Percentiles rank a stretch among this genome's conserved stretches.
phyloP scores from a whole-genome alignment of 352 stramenopile species.

The Globisporangium cederbergense region DNA sequence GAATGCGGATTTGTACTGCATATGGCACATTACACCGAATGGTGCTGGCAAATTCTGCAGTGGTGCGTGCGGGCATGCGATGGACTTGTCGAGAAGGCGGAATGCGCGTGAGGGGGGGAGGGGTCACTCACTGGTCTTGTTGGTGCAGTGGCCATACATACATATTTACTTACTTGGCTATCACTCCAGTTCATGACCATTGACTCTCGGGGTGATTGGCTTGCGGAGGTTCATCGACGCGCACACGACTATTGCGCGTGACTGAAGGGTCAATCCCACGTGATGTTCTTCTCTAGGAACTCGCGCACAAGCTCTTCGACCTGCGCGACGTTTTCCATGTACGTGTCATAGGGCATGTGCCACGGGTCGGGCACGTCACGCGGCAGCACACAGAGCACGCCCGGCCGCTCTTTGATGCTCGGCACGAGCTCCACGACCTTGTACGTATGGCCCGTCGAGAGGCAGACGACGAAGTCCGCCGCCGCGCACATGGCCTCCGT shows the following conservation, averaged over 20 bases:
- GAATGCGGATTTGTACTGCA: too few relatives aligned
- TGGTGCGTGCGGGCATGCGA: too few relatives aligned
- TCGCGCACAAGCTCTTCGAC: slow-evolving; percentile 73
- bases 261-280: slow-evolving; percentile 20
- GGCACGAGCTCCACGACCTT: slow-evolving; percentile 70
- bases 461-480: slow-evolving; percentile 72
- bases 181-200: neutral
- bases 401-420: slow-evolving; percentile 46
- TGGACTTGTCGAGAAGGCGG: too few relatives aligned
- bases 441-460: slow-evolving; percentile 56
- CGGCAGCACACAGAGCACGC: slow-evolving; percentile 53
- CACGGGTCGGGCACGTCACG: slow-evolving; percentile 73
- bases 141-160: neutral
- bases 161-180: slow-evolving; percentile 5
- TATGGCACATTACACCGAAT: too few relatives aligned
- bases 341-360: slow-evolving; percentile 83
- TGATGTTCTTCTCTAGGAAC: slow-evolving; percentile 66
- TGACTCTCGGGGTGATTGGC: too few relatives aligned
- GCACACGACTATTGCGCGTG: neutral
- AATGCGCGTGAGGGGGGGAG: too few relatives aligned
- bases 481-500: slow-evolving; percentile 60
- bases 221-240: neutral
- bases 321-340: slow-evolving; percentile 76
- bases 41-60: too few relatives aligned
- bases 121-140: too few relatives aligned